These are phyloP conservation scores for Fraxinus sp. DNA, from an alignment of 305 asterid genomes.

Conservation along the genomic window DNA sequence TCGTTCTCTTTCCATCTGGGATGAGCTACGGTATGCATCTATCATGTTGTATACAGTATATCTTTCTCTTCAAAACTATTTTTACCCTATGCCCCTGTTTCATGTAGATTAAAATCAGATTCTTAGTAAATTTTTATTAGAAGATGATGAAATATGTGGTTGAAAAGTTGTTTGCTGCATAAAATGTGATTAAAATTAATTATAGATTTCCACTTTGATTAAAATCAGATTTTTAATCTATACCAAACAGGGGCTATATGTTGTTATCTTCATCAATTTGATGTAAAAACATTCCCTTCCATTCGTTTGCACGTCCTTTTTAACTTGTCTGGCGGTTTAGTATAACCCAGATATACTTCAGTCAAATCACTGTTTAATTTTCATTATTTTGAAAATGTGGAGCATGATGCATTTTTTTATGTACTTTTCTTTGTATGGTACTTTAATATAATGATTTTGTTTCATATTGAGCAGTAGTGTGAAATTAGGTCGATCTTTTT, in stretches of 20 bases:
- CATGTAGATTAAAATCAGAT: neutral
- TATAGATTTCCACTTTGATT: neutral
- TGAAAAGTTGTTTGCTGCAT: neutral
- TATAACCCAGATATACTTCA: neutral
- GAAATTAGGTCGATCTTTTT: neutral
- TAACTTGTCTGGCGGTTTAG: neutral
- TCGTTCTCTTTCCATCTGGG: constrained; percentile 90
- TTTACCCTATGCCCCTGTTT: neutral
- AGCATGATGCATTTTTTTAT: neutral
- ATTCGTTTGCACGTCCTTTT: neutral
- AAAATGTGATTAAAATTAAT: no score
- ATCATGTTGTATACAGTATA: constrained; percentile 15
- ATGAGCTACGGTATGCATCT: constrained; percentile 76
- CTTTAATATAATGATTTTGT: constrained; percentile 6
- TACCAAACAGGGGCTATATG: neutral
- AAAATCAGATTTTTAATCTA: no score
- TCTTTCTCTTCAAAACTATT: constrained; percentile 11
- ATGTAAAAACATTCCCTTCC: neutral
- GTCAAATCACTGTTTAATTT: neutral
- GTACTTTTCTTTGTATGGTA: neutral
- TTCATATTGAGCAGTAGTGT: constrained; percentile 9
- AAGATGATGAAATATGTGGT: neutral
- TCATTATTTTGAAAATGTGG: neutral
- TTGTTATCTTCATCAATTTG: constrained; percentile 10
- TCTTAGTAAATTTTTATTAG: neutral